Conservation (phyloP, 257 asterid species). For the Solanum raphanifolium region DNA sequence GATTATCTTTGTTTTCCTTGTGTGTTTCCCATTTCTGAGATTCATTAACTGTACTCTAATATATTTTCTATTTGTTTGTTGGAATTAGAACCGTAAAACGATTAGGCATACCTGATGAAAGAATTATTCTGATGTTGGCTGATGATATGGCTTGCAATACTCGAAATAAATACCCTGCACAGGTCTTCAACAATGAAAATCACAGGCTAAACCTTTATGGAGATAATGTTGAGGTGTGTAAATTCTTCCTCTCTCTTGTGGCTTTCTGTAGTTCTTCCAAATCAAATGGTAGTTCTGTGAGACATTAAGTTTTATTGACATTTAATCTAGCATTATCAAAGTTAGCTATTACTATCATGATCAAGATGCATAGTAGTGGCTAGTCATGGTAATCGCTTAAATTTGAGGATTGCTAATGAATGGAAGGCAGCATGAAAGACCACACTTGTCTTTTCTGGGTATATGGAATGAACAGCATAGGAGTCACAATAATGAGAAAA, state of each 20-base stretch:
- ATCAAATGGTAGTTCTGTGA: neutral
- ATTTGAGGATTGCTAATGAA: neutral
- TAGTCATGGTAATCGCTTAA: neutral
- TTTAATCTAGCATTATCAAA: neutral
- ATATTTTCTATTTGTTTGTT: neutral
- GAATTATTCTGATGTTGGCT: slow-evolving; percentile 94
- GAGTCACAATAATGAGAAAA: neutral
- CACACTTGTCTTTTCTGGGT: neutral
- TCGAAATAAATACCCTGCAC: slow-evolving; percentile 94
- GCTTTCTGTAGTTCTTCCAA: neutral
- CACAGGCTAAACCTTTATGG: slow-evolving; percentile 90
- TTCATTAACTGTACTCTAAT: neutral
- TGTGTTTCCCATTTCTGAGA: neutral
- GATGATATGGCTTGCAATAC: slow-evolving; percentile 99
- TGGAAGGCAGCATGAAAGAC: neutral
- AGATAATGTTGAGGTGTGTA: slow-evolving; percentile 86
- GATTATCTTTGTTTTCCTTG: neutral
- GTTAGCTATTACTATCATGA: neutral
- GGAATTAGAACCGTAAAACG: slow-evolving; percentile 82
- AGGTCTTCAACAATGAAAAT: slow-evolving; percentile 94
- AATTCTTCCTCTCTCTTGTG: neutral
- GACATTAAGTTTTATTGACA: neutral
- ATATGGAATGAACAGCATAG: neutral
- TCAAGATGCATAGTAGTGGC: neutral
- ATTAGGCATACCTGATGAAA: slow-evolving; percentile 96